Base-by-base conservation (phyloP, 108 stramenopile genomes). In the Parietichytrium sp. region DNA sequence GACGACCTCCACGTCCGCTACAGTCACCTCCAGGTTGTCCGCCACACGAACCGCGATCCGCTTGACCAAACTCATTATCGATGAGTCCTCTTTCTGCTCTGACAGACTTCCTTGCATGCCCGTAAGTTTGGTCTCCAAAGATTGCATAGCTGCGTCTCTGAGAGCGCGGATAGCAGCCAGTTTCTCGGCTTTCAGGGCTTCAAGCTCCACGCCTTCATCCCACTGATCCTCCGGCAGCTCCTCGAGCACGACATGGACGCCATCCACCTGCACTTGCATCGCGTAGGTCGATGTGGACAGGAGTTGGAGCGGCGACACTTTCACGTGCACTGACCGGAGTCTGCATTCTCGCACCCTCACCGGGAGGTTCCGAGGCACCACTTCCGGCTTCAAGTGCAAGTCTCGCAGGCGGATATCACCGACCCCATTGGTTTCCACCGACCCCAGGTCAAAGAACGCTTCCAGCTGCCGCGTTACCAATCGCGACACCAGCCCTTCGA, bases 261-360 rank as follows among this genome's bases (percentile, higher is more conserved):
- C 45, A 4, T 72, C 18, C 10, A 72, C 30, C 10, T 29, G 8
- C 15, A 72, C 55, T n/a, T 42, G 36, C 38, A 72, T 72, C 38
- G 55, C 55, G 42, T 72, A 72, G 55, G 38, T 72, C 55, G 55
- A 18, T n/a, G 20, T 72, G 55, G 38, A 42, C 1, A 72, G 45
- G 3, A 72, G 55, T 20, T 72, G 2, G 4, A 72, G 55, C 31
- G 55, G 55, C 20, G 23, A 13, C 23, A 72, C 55, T n/a, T 36
- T 42, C 20, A 72, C 45, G 42, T 72, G 18, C 8, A 72, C 30
- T 4, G 4, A 18, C 8, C 45, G 15, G 8, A 72, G 55, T n/a
- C 38, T 42, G 55, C 55, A 72, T 20, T 31, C 45, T 72, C 55
- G 8, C 13, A 72, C 18, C 55, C 45, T 72, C 15, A 45, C 55